Percentiles rank a stretch among this genome's conserved stretches.
Evolutionary conservation across 148 eudicot species (phyloP).

Genomic region (Amaranthus cruentus): DNA sequence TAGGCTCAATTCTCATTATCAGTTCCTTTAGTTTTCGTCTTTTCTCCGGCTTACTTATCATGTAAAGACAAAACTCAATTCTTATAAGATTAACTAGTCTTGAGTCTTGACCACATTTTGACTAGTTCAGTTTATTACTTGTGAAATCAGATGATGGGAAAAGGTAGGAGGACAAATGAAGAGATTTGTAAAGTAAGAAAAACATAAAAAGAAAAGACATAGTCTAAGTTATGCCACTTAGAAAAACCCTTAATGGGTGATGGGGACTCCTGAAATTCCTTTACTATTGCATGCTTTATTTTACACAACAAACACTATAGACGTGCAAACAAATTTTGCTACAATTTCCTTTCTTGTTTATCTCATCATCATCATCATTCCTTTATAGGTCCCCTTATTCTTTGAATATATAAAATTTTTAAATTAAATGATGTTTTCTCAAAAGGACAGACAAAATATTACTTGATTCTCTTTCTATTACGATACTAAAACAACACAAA

Average conservation of each 20-base stretch:
- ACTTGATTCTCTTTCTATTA: background rate
- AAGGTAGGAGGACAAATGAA: background rate
- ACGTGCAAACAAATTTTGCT: background rate
- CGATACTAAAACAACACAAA: no score
- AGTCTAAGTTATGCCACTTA: constrained; percentile 1
- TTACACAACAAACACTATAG: constrained; percentile 10
- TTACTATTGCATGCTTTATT: constrained; percentile 1
- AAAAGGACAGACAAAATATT: background rate
- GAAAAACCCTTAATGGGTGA: background rate
- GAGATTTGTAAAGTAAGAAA: constrained; percentile 1
- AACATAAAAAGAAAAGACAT: background rate
- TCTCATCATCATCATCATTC: constrained; percentile 10
- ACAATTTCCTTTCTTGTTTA: constrained; percentile 7
- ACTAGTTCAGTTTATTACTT: no score
- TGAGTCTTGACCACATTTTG: no score
- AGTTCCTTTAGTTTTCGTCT: no score
- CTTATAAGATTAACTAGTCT: no score
- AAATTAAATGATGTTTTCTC: no score
- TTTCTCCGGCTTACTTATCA: no score
- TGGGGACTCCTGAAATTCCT: constrained; percentile 13
- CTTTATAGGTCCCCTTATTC: constrained; percentile 1
- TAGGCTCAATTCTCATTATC: no score
- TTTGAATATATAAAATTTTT: background rate
- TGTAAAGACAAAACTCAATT: no score
- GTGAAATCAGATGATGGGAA: no score